Base-by-base conservation (phyloP, 169 alveolate genomes). In the Eimeria acervulina region DNA sequence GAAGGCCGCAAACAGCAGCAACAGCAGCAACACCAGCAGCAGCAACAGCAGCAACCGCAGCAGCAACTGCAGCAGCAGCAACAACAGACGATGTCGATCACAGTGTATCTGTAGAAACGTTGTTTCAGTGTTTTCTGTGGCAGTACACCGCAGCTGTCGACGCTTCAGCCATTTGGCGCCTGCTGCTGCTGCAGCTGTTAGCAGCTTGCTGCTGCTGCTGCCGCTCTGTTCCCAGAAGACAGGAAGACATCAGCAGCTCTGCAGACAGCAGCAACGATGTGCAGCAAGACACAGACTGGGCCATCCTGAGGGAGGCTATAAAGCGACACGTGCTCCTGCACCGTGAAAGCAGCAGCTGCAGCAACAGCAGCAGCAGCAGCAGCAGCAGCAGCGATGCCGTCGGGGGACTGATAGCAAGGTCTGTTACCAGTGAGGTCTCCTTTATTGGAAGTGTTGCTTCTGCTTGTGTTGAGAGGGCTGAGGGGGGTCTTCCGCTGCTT, bases 91-190 rank as follows among this genome's bases (percentile, higher is more conserved):
- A 28, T 33, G 13, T 15, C 51, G 81, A 36, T 7, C 72, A 28
- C 21, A 42, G 55, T n/a, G 59, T 85, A 44, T 59, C 33, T 7
- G 68, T 85, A 23, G 81, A 61, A 10, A 59, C 55, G 42, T 55
- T 85, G 13, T 85, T 85, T 13, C 93, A 85, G 93, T 85, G 93
- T 13, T 85, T 85, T 40, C 55, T 85, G 93, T 85, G 93, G 93
- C 93, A 85, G 63, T 85, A 85, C 93, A 85, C 93, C 1, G 80
- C 93, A 38, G 93, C 80, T 1, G 44, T 85, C 59, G 93, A 85
- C 44, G 31, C 81, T 7, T 59, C 93, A 33, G 66, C 93, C 81
- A 8, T 59, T 0, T 85, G 93, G 93, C 93, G 93, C 52, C 0
- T 52, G 81, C 21, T 85, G 93, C 63, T 85, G 76, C 93, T 85